Evolutionary conservation across 148 eudicot genomes (phyloP), one percentile per base, ranked within the genome.

Genomic region (Gaultheria prostrata): DNA sequence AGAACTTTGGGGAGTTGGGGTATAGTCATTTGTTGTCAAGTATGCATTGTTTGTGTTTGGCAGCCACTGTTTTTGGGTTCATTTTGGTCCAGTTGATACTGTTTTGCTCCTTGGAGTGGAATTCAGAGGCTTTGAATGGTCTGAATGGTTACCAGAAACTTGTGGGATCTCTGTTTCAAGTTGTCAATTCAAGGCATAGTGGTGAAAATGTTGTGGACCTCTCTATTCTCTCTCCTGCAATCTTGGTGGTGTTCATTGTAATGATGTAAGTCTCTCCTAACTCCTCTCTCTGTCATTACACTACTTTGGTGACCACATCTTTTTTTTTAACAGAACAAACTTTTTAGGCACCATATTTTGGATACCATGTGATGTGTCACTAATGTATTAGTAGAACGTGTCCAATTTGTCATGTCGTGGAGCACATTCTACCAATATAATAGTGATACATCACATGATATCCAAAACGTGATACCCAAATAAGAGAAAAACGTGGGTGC

Each of bases 201-300:
- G 98, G 98, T 13, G 93, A 91, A 87, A 78, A 86, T 39, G 86
- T 92, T n/a, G 87, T 94, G 21, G 95, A 93, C 80, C 83, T 94
- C 15, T 90, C 95, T 0, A 43, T 78, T 1, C 4, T 93, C 26
- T 71, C 92, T 56, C 86, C 92, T 1, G 92, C 98, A 12, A 82
- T 87, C 45, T 77, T 93, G 89, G 95, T 93, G 6, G 4, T 90
- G 43, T 90, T 93, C 80, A 74, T 88, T 48, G 45, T 87, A 1
- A 90, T 93, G 92, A 94, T 94, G 98, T 94, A 51, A 89, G 94
- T 90, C 43, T 26, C n/a, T 43, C 51, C 3, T 24, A 63, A 63
- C 18, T 21, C 18, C 7, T 18, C 35, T 73, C 35, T 1, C 35
- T 33, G 35, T 33, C 35, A 33, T 33, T 33, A 33, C 35, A 33